Percentiles rank a stretch among this genome's conserved stretches.
phyloP scores from a whole-genome alignment of 2,329 filamentous ascomycete genomes.

The Ophiocordyceps australis region DNA sequence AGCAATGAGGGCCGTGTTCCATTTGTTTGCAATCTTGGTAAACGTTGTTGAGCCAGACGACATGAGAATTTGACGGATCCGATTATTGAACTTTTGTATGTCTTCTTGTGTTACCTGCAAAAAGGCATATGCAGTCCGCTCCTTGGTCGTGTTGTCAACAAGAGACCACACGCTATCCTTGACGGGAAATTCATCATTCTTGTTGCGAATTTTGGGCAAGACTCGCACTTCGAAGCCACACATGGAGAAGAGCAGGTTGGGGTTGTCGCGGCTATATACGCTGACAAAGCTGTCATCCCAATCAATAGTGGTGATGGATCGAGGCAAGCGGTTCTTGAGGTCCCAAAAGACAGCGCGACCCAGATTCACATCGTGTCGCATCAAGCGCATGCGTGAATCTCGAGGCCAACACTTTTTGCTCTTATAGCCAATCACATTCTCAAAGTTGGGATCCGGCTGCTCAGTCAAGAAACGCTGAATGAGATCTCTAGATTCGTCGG shows the following conservation, averaged over 20 bases:
- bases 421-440: constrained; percentile 97
- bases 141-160: constrained; percentile 90
- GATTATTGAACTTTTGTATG: constrained; percentile 97
- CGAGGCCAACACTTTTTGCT: constrained; percentile 99
- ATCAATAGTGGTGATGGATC: constrained; percentile 91
- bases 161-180: constrained; percentile 98
- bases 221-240: constrained; percentile 95
- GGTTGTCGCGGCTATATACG: constrained; percentile 95
- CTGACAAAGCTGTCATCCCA: constrained; percentile 99
- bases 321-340: constrained; percentile 85
- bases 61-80: constrained; percentile 97
- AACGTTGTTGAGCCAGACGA: constrained; percentile 98
- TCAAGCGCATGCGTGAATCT: constrained; percentile 92
- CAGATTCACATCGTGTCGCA: constrained; percentile 97
- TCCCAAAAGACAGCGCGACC: constrained; percentile 98
- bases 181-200: constrained; percentile 89
- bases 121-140: constrained; percentile 93
- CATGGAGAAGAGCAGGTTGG: constrained; percentile 95
- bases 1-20: constrained; percentile 95
- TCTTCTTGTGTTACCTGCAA: constrained; percentile 95
- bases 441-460: constrained; percentile 95
- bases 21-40: constrained; percentile 99
- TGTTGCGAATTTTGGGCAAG: constrained; percentile 82
- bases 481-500: constrained; percentile 85
- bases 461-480: constrained; percentile 97